Evolutionary conservation across 805 yeast species (phyloP), one percentile per base, ranked within the genome.

Genomic region (Sungouiozyma intestinalis): DNA sequence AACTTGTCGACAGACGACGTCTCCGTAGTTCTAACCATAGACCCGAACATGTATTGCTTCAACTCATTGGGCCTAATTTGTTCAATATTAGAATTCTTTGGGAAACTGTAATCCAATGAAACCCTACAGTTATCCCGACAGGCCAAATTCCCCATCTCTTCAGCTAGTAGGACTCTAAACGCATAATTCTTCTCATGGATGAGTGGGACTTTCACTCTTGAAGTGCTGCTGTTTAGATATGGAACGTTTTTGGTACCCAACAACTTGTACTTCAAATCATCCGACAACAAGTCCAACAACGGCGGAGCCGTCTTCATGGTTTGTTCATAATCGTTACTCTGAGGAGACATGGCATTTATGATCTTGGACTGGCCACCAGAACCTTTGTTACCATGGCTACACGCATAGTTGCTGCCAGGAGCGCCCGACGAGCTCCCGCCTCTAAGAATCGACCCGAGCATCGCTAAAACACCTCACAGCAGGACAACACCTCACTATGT

Each of bases 11-110:
- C 51, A 7, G 31, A 13, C 32, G 50, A 48, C 20, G 50, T 54
- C 35, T 48, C 58, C 38, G 45, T 59, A 43, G 49, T 56, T 46
- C 61, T 56, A 45, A 67, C 52, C 3, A 65, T 62, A 14, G 68
- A 66, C 1, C 72, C 70, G 49, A 67, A 67, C 44, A 64, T 62
- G 40, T 63, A 59, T 20, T 66, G 68, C 41, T 60, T 55, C 36
- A 67, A 46, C 36, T 64, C 64, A 41, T 50, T 57, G 2, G 53
- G 53, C 35, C 64, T 50, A 18, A 61, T 58, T 29, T 53, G 55
- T 16, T 51, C 54, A 46, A 55, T 49, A 16, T 45, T 41, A 0
- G 54, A 46, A 18, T 46, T 45, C 27, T 50, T 46, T 13, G 53
- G 55, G 42, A 49, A 52, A 4, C 57, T 50, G 32, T 62, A 54